A percentile compares a stretch with the other conserved stretches of the same genome.
Conservation (phyloP, 192 early-diverging fungal genomes). For the Coemansia sp. region DNA sequence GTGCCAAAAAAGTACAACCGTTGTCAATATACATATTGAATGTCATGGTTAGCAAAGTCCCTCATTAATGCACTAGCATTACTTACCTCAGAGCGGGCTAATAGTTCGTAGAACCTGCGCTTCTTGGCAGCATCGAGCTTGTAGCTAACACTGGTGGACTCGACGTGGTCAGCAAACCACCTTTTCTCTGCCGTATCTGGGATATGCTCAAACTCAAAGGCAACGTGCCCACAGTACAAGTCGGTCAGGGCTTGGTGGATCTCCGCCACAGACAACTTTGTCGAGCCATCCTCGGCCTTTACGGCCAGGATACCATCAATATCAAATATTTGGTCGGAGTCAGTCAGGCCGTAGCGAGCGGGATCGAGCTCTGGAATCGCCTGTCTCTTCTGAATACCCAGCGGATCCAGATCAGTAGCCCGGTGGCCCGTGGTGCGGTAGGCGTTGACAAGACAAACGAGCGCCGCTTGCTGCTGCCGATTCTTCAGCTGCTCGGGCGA, state of each 20-base stretch:
- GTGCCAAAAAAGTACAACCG: neutral
- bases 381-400: slow-evolving; percentile 62
- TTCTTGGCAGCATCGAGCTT: slow-evolving; percentile 54
- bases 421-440: slow-evolving; percentile 83
- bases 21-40: too few species aligned
- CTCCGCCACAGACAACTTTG: slow-evolving; percentile 63
- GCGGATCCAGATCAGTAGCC: slow-evolving; percentile 83
- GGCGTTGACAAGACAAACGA: slow-evolving; percentile 81
- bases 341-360: slow-evolving; percentile 77
- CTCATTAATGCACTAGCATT: slow-evolving; percentile 13
- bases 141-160: slow-evolving; percentile 51
- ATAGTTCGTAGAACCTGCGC: slow-evolving; percentile 73
- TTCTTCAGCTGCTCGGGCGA: slow-evolving; percentile 78
- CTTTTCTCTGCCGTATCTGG: slow-evolving; percentile 81
- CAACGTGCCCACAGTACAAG: slow-evolving; percentile 80
- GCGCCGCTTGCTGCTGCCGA: slow-evolving; percentile 78
- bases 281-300: slow-evolving; percentile 58
- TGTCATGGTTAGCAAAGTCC: too few species aligned
- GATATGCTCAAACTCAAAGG: slow-evolving; percentile 94
- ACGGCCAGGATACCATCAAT: slow-evolving; percentile 72
- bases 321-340: slow-evolving; percentile 59
- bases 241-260: slow-evolving; percentile 73
- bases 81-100: slow-evolving; percentile 74
- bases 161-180: slow-evolving; percentile 88
- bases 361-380: slow-evolving; percentile 76